Evolutionary conservation across 176 grass and related monocot genomes (phyloP).

Genomic region (Saccharum officinarum): DNA sequence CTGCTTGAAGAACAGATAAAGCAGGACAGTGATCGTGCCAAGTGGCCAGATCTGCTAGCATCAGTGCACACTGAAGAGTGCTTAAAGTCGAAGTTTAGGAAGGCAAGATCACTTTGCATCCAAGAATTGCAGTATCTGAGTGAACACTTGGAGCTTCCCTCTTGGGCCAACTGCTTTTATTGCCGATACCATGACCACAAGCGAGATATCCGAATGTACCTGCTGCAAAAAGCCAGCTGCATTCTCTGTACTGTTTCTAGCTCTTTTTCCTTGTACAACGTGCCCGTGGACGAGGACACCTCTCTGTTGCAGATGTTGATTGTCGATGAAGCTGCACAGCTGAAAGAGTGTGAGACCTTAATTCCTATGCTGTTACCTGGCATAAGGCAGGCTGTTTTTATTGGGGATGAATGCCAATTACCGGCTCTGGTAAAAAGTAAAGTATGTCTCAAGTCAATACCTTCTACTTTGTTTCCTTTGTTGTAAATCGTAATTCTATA

Average conservation of each 20-base stretch:
- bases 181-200: not conserved
- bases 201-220: not conserved
- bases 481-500: not conserved
- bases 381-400: slow-evolving; percentile 46
- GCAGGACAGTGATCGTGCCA: not conserved
- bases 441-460: slow-evolving; percentile 7
- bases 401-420: slow-evolving; percentile 62
- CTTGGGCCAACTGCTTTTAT: not conserved
- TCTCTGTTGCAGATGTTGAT: slow-evolving; percentile 35
- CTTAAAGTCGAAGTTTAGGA: not conserved
- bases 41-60: not conserved
- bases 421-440: slow-evolving; percentile 64
- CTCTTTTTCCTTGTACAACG: not conserved
- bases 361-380: slow-evolving; percentile 49
- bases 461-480: not conserved
- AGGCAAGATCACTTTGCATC: not conserved
- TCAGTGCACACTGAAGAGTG: not conserved
- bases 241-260: slow-evolving; percentile 51
- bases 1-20: not conserved
- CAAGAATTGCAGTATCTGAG: not conserved
- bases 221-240: not conserved
- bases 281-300: not conserved
- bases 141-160: not conserved
- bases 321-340: slow-evolving; percentile 67
- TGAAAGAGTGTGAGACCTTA: slow-evolving; percentile 68